phyloP scores from a whole-genome alignment of 139 green algal species.

The Monoraphidium neglectum region DNA sequence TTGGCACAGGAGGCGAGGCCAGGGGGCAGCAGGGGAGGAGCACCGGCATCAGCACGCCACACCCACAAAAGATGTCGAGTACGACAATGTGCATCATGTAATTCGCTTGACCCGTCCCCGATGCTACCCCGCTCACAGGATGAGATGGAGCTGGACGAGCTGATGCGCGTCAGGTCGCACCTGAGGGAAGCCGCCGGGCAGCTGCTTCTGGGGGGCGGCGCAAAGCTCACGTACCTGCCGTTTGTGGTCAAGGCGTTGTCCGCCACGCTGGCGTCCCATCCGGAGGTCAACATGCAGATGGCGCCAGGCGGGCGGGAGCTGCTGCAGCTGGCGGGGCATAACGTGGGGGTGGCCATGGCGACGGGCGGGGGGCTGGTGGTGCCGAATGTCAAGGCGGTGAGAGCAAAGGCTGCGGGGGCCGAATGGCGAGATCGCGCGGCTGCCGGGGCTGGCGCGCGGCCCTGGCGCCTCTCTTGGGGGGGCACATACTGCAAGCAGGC shows the following conservation, averaged over 20 bases:
- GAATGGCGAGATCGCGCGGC: too few species aligned
- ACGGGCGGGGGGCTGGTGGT: conserved; percentile 76
- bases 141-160: conserved; percentile 68
- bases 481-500: too few species aligned
- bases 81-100: too few species aligned
- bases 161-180: conserved; percentile 53
- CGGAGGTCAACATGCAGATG: conserved; percentile 75
- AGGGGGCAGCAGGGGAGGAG: too few species aligned
- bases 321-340: conserved; percentile 56
- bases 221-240: conserved; percentile 83
- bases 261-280: conserved; percentile 63
- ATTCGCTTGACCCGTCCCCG: too few species aligned
- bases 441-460: too few species aligned
- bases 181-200: conserved; percentile 38
- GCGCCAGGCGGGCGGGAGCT: conserved; percentile 28
- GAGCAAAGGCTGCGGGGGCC: too few species aligned
- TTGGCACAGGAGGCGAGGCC: too few species aligned
- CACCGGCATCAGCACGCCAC: too few species aligned
- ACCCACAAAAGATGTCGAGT: too few species aligned
- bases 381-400: conserved; percentile 75
- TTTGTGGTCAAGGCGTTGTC: conserved; percentile 91
- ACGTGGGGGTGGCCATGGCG: conserved; percentile 92
- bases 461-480: too few species aligned
- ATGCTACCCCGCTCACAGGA: too few species aligned
- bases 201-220: conserved; percentile 19